Evolutionary conservation across 495 filamentous ascomycete genomes (phyloP).

Genomic region (Pyrenula aspistea): DNA sequence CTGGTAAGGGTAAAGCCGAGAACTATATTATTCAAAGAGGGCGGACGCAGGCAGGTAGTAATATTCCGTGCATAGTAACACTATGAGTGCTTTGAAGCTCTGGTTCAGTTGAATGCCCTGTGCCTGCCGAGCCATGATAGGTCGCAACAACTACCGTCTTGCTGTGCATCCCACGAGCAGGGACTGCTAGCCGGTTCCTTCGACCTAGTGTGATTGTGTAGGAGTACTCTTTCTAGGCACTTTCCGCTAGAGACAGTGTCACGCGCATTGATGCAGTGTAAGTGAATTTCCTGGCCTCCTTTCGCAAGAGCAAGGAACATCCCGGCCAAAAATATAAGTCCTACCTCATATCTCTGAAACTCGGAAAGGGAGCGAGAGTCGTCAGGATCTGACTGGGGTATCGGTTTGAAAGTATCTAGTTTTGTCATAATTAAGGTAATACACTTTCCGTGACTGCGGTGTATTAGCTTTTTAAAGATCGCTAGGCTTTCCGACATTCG

Average conservation of each 20-base stretch:
- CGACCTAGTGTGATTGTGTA: not conserved
- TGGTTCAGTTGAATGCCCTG: too few relatives aligned
- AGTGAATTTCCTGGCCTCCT: not conserved
- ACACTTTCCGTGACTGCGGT: not conserved
- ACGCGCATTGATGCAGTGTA: not conserved
- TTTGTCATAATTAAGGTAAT: not conserved
- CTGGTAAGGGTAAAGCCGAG: too few relatives aligned
- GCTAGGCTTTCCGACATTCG: not conserved
- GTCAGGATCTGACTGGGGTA: not conserved
- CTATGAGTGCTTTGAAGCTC: too few relatives aligned
- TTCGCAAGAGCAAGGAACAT: not conserved
- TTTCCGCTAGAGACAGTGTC: not conserved
- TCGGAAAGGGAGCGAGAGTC: not conserved
- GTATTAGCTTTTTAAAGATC: not conserved
- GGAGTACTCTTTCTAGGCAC: not conserved
- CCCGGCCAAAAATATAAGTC: not conserved
- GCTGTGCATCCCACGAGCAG: not conserved
- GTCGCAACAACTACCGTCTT: not conserved
- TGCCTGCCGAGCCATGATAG: too few relatives aligned
- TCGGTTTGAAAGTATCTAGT: not conserved
- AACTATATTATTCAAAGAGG: too few relatives aligned
- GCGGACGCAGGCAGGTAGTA: too few relatives aligned
- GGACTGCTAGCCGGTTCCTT: not conserved
- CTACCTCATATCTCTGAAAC: not conserved
- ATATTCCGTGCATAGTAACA: too few relatives aligned